Base-by-base conservation (phyloP, 768 basidiomycete species). In the Hericium rajendrae region DNA sequence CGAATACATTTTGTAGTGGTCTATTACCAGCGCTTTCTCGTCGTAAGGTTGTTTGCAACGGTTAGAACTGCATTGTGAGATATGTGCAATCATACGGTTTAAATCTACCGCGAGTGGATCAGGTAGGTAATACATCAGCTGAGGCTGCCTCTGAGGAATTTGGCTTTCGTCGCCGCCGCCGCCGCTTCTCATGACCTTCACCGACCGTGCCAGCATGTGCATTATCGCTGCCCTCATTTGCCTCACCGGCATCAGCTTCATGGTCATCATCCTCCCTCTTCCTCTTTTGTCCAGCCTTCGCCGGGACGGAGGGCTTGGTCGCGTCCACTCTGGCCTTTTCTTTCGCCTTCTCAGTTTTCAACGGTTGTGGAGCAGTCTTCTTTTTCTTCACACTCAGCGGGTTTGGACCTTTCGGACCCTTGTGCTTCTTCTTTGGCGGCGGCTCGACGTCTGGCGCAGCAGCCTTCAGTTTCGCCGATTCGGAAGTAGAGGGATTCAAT, bases 311-410 rank as follows among this genome's bases (percentile, higher is more conserved):
- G 6, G 12, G 18, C 6, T n/a, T 37, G 9, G 22, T 12, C n/a
- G 40, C 18, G 37, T 28, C 50, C 22, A 28, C 4, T 41, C 55
- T 57, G 32, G 59, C 60, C 41, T 57, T 48, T 59, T 54, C 57
- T 41, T 57, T 40, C 15, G 58, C 32, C 22, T 67, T 64, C 4
- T 62, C 51, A 41, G 37, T 51, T 20, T 39, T 48, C 20, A 24
- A 48, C 12, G 24, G 11, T 40, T 56, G 55, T 38, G 41, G 48
- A 2, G 10, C 32, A 6, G 2, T 26, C 64, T 81, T 82, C 70
- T 91, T 94, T 77, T 93, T 97, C 78, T 92, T 94, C 48, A 94
- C 74, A 59, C 91, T 94, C 3, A 97, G 78, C 8, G 95, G 92
- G 72, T 97, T 98, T 1, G 94, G 93, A 0, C 81, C 91, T 67